Conservation (phyloP, 345 rosid genomes). For the Salix brachista region DNA sequence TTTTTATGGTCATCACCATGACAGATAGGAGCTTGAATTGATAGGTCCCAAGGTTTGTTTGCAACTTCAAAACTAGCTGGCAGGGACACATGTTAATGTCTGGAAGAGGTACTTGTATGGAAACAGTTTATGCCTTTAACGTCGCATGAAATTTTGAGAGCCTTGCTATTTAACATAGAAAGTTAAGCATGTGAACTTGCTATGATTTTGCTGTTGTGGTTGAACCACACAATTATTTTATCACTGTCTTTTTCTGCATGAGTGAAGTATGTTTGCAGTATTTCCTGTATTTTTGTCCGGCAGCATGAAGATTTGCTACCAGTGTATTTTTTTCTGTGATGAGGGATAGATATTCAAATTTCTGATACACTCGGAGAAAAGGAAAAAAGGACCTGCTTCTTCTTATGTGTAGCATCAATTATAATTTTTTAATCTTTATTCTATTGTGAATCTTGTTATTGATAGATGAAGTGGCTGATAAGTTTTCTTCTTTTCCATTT, state of each 20-base stretch:
- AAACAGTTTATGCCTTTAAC: not conserved
- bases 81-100: not conserved
- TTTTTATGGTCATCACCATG: not conserved
- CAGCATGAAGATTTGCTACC: not conserved
- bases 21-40: no score
- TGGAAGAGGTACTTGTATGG: not conserved
- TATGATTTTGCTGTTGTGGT: not conserved
- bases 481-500: conserved; percentile 13
- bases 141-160: not conserved
- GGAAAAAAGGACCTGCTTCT: not conserved
- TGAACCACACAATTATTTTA: not conserved
- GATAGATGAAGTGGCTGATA: not conserved
- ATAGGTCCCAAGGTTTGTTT: not conserved
- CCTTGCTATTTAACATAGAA: not conserved
- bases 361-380: not conserved
- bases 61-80: not conserved
- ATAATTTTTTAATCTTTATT: not conserved
- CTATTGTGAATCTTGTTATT: not conserved
- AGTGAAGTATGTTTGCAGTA: not conserved
- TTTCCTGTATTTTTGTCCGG: not conserved
- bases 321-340: not conserved
- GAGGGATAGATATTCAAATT: not conserved
- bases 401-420: not conserved
- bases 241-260: not conserved
- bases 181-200: not conserved